These are phyloP conservation scores for Przewalskia tangutica DNA, from an alignment of 257 asterid species.

Conservation along the genomic window DNA sequence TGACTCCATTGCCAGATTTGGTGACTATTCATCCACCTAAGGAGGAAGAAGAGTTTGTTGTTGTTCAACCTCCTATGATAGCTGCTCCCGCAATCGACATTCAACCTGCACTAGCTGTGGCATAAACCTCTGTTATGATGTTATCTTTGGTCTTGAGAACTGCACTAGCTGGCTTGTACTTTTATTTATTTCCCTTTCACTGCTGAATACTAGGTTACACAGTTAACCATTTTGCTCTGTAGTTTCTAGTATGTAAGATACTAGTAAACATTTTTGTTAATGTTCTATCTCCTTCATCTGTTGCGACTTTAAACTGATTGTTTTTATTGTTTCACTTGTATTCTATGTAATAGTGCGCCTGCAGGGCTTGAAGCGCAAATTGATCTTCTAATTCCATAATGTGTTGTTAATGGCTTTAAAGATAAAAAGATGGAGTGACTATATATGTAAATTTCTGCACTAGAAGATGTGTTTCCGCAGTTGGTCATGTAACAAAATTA, in stretches of 20 bases:
- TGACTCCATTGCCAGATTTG: not conserved
- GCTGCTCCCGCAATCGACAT: slow-evolving; percentile 14
- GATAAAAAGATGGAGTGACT: not conserved
- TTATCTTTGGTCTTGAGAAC: not conserved
- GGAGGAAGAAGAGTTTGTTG: slow-evolving; percentile 34
- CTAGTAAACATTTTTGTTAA: not conserved
- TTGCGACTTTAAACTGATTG: not conserved
- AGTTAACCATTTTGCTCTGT: not conserved
- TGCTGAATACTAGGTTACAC: not conserved
- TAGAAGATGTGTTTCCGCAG: no score
- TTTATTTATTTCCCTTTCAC: not conserved
- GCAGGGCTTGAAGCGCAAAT: not conserved
- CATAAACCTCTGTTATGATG: not conserved
- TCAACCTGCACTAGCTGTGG: not conserved
- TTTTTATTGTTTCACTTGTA: not conserved
- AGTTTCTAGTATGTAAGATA: not conserved
- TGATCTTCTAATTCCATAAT: not conserved
- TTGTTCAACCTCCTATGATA: slow-evolving; percentile 4
- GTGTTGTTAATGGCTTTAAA: not conserved
- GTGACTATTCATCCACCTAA: slow-evolving; percentile 44
- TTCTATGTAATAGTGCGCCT: not conserved
- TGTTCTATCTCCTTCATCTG: not conserved
- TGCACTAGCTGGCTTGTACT: not conserved
- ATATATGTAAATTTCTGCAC: no score
- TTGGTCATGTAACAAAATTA: no score